Percentiles rank a stretch among this genome's conserved stretches.
phyloP scores from a whole-genome alignment of 108 stramenopile genomes.

The Pseudonitzschia delicatissima region DNA sequence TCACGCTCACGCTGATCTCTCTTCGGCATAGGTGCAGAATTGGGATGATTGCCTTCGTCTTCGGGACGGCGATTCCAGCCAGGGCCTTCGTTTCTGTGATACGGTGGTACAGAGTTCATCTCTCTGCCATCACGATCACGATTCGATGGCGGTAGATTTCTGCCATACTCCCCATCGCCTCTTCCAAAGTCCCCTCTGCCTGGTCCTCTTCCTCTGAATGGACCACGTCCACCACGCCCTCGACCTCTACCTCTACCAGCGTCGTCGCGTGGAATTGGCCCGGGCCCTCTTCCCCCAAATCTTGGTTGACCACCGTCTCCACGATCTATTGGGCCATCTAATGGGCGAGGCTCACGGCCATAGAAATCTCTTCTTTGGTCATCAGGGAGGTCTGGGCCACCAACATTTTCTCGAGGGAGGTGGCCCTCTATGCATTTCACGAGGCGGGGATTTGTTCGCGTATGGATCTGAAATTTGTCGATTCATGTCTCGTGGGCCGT shows the following conservation, averaged over 20 bases:
- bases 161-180: neutral
- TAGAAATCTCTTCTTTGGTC: no score
- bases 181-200: constrained; percentile 1
- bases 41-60: neutral
- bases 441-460: no score
- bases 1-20: neutral
- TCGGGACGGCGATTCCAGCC: neutral
- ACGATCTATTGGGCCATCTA: no score
- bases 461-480: neutral
- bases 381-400: no score
- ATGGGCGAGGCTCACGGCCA: no score
- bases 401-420: neutral
- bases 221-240: constrained; percentile 6
- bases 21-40: neutral
- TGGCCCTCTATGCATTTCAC: neutral
- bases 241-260: neutral
- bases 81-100: neutral
- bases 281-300: no score
- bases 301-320: no score
- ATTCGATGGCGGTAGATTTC: constrained; percentile 2
- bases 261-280: no score
- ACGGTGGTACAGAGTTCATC: neutral
- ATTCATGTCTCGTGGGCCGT: neutral
- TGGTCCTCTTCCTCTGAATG: constrained; percentile 1
- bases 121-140: neutral